Conservation (phyloP, 495 filamentous ascomycete genomes). For the Pyronema omphalodes region DNA sequence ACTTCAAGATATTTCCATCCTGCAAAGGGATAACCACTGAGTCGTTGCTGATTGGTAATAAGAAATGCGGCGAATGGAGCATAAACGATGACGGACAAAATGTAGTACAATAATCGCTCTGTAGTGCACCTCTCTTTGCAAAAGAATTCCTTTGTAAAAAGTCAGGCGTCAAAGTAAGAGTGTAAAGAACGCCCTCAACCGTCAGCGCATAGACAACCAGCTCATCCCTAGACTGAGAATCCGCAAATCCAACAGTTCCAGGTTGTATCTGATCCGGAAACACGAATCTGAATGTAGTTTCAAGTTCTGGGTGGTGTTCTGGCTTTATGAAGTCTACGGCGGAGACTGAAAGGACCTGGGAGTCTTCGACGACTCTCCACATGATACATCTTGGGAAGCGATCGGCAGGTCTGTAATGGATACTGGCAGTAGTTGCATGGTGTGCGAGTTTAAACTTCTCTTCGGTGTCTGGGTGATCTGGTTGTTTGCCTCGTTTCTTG, state of each 20-base stretch:
- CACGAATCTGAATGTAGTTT: slow-evolving; percentile 51
- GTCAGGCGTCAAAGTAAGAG: slow-evolving; percentile 58
- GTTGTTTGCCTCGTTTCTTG: slow-evolving; percentile 12
- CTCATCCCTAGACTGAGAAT: slow-evolving; percentile 57
- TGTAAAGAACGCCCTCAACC: slow-evolving; percentile 55
- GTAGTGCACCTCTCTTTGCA: slow-evolving; percentile 11
- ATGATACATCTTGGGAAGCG: slow-evolving; percentile 65
- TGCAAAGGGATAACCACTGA: slow-evolving; percentile 64
- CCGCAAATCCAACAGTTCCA: slow-evolving; percentile 61
- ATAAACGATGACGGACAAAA: slow-evolving; percentile 50
- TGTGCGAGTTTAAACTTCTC: slow-evolving; percentile 48
- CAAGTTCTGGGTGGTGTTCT: slow-evolving; percentile 44
- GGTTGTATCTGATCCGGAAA: slow-evolving; percentile 55
- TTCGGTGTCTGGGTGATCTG: slow-evolving; percentile 28
- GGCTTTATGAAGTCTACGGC: slow-evolving; percentile 63
- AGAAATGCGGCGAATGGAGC: slow-evolving; percentile 62
- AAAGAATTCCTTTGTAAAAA: slow-evolving; percentile 43
- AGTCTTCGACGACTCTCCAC: slow-evolving; percentile 73
- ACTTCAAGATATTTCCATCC: slow-evolving; percentile 60
- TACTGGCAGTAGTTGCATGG: slow-evolving; percentile 59
- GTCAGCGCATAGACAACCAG: slow-evolving; percentile 70
- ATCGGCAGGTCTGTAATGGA: slow-evolving; percentile 64
- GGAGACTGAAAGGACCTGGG: slow-evolving; percentile 63
- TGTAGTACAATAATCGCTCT: slow-evolving; percentile 53
- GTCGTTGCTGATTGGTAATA: slow-evolving; percentile 51